phyloP scores from a whole-genome alignment of 306 rosid genomes.

The Boehmeria nivea region DNA sequence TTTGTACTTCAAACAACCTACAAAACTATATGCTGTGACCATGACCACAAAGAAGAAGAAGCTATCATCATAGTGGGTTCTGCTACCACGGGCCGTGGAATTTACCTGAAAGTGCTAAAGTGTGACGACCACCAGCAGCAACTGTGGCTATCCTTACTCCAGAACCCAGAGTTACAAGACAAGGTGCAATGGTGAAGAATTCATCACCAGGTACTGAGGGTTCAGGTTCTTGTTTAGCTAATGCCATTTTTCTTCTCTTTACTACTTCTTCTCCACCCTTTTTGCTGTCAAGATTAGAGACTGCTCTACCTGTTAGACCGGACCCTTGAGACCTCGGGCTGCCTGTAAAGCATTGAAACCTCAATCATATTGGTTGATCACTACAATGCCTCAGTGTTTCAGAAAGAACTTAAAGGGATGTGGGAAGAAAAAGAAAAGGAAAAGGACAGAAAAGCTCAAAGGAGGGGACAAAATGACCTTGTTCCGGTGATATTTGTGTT shows the following conservation, averaged over 20 bases:
- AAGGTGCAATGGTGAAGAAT: constrained; percentile 51
- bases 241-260: constrained; percentile 60
- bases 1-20: constrained; percentile 75
- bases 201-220: constrained; percentile 58
- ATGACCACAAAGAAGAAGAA: constrained; percentile 63
- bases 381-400: no score
- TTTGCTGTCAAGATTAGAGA: constrained; percentile 48
- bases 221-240: constrained; percentile 58
- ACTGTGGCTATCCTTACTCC: constrained; percentile 65
- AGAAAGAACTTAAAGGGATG: no score
- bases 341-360: no score
- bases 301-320: constrained; percentile 46
- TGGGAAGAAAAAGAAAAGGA: no score
- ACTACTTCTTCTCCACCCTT: constrained; percentile 54
- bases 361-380: no score
- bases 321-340: no score
- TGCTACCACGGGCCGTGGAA: no score
- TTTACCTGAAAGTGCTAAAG: constrained; percentile 83
- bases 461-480: no score
- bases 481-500: no score
- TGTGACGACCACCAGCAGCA: constrained; percentile 90
- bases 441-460: no score
- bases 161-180: constrained; percentile 51
- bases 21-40: constrained; percentile 76
- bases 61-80: no score